phyloP scores from a whole-genome alignment of 1,284 basidiomycete species.

The Cryptococcus sp. region DNA sequence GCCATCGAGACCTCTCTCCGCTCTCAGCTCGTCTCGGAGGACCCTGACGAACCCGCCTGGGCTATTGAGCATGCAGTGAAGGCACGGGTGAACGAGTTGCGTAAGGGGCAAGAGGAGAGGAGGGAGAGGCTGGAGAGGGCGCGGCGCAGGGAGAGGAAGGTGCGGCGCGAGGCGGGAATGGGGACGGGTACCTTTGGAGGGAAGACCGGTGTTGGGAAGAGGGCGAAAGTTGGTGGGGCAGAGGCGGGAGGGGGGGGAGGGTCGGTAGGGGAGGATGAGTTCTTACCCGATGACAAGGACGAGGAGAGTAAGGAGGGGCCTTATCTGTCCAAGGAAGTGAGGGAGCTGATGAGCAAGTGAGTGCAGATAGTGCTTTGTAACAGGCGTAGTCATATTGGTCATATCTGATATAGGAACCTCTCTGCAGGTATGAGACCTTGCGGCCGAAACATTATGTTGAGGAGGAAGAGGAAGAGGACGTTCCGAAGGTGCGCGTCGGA shows the following conservation, averaged over 20 bases:
- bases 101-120: conserved; percentile 63
- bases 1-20: conserved; percentile 26
- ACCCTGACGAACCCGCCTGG: conserved; percentile 64
- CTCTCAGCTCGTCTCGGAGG: conserved; percentile 32
- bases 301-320: conserved; percentile 51
- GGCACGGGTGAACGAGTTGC: conserved; percentile 61
- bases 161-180: conserved; percentile 28
- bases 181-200: conserved; percentile 20
- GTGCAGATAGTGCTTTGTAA: conserved; percentile 39
- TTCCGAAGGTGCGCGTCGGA: conserved; percentile 40
- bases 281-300: conserved; percentile 59
- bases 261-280: conserved; percentile 58
- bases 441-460: conserved; percentile 18
- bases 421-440: conserved; percentile 29
- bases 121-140: conserved; percentile 60
- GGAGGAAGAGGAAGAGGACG: conserved; percentile 47
- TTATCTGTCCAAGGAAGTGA: conserved; percentile 72
- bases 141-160: conserved; percentile 61
- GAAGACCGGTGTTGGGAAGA: conserved; percentile 12
- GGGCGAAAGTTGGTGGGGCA: conserved; percentile 53
- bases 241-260: conserved; percentile 26
- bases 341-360: conserved; percentile 74
- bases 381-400: too few species aligned
- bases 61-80: conserved; percentile 72
- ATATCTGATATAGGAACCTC: too few species aligned